Evolutionary conservation across 2,329 filamentous ascomycete species (phyloP).

Genomic region (Colletotrichum tropicale): DNA sequence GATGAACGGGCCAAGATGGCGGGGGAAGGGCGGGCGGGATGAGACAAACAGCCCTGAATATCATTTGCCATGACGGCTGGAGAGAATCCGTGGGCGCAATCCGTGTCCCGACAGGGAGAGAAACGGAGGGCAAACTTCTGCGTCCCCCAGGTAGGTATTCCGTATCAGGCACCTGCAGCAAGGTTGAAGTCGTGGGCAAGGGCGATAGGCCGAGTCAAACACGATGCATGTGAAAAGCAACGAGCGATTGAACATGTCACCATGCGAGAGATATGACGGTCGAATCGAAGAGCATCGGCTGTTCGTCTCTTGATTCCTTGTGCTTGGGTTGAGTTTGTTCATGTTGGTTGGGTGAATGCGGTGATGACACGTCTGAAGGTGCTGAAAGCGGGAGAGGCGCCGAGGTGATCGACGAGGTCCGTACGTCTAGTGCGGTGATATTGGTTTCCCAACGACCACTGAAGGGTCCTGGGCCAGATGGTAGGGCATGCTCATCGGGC

Average conservation of each 20-base stretch:
- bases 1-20: constrained; percentile 5
- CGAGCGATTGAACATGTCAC: not conserved
- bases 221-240: not conserved
- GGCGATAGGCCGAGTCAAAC: not conserved
- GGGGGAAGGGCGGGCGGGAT: not conserved
- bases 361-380: constrained; percentile 4
- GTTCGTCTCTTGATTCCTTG: not conserved
- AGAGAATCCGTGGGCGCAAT: not conserved
- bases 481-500: not conserved
- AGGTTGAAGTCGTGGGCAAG: not conserved
- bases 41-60: constrained; percentile 1
- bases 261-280: not conserved
- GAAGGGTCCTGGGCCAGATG: not conserved
- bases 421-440: not conserved
- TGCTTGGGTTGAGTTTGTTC: not conserved
- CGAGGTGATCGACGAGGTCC: constrained; percentile 2
- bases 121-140: not conserved
- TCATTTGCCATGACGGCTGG: constrained; percentile 6
- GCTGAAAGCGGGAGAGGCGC: constrained; percentile 16
- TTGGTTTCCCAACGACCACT: not conserved
- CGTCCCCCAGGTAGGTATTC: not conserved
- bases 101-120: not conserved
- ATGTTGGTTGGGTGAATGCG: not conserved
- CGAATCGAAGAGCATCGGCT: not conserved
- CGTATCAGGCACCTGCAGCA: not conserved